Conservation (phyloP, 768 basidiomycete genomes). For the Clitopilus passeckerianus region DNA sequence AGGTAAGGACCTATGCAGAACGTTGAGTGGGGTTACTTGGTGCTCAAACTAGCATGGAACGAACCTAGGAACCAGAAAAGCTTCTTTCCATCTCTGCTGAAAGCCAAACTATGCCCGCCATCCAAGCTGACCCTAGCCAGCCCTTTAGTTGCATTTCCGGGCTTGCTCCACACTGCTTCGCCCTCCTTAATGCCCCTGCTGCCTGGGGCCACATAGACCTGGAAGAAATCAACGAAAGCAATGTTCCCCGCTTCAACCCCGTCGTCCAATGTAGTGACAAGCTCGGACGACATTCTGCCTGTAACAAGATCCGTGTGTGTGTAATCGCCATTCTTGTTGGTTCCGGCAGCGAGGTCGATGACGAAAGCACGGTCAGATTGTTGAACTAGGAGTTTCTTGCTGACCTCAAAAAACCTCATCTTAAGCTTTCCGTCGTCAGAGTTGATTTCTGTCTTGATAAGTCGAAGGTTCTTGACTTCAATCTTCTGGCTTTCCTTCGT, state of each 20-base stretch:
- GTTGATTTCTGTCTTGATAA: constrained; percentile 48
- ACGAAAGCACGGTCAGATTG: constrained; percentile 43
- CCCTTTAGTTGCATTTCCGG: constrained; percentile 58
- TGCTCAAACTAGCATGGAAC: constrained; percentile 7
- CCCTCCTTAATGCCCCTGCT: constrained; percentile 27
- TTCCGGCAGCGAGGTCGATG: constrained; percentile 43
- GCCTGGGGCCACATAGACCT: constrained; percentile 55
- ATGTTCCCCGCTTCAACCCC: constrained; percentile 28
- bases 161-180: constrained; percentile 62
- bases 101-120: constrained; percentile 68
- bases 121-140: constrained; percentile 63
- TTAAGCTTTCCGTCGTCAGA: constrained; percentile 33
- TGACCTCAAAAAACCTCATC: constrained; percentile 51
- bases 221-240: constrained; percentile 67
- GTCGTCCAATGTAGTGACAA: constrained; percentile 38
- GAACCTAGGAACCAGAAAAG: constrained; percentile 74
- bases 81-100: constrained; percentile 57
- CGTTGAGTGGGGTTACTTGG: not conserved
- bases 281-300: constrained; percentile 54
- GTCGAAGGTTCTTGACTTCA: constrained; percentile 39
- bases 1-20: constrained; percentile 48
- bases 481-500: constrained; percentile 23
- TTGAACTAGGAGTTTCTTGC: constrained; percentile 55
- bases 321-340: constrained; percentile 44
- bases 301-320: constrained; percentile 41